A percentile compares a stretch with the other conserved stretches of the same genome.
These are phyloP conservation scores for Endoconidiophora laricicola DNA, from an alignment of 2,329 filamentous ascomycete species.

Conservation along the genomic window DNA sequence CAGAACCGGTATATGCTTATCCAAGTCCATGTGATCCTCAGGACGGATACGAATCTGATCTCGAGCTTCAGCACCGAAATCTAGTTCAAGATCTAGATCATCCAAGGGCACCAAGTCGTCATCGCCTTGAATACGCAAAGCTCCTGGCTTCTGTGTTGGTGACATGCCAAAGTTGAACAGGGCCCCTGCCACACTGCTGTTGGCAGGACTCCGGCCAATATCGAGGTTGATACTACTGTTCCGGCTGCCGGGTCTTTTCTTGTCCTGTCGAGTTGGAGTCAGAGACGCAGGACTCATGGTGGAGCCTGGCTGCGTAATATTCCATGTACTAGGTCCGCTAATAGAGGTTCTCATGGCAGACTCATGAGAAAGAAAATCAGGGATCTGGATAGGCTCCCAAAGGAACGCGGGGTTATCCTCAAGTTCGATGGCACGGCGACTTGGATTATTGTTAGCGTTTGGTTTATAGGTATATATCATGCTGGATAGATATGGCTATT, in stretches of 20 bases:
- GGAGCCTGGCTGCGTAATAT: conserved; percentile 3
- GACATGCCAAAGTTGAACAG: background rate
- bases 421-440: conserved; percentile 59
- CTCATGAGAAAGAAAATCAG: conserved; percentile 26
- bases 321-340: background rate
- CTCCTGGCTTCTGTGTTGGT: background rate
- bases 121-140: conserved; percentile 12
- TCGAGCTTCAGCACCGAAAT: conserved; percentile 8
- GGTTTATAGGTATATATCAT: background rate
- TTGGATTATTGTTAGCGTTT: conserved; percentile 24
- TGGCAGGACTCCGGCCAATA: conserved; percentile 6
- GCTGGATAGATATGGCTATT: background rate
- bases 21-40: conserved; percentile 1
- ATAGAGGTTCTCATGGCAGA: conserved; percentile 6
- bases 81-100: conserved; percentile 13
- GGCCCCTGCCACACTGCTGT: conserved; percentile 6
- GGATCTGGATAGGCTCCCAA: conserved; percentile 41
- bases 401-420: conserved; percentile 71
- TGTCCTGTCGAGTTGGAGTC: background rate
- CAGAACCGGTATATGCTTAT: background rate
- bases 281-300: conserved; percentile 9
- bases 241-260: conserved; percentile 1
- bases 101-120: conserved; percentile 12
- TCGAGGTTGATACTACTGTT: conserved; percentile 8
- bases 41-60: background rate